These are phyloP conservation scores for Hypoxylon sp. DNA, from an alignment of 2,329 filamentous ascomycete genomes.

Conservation along the genomic window DNA sequence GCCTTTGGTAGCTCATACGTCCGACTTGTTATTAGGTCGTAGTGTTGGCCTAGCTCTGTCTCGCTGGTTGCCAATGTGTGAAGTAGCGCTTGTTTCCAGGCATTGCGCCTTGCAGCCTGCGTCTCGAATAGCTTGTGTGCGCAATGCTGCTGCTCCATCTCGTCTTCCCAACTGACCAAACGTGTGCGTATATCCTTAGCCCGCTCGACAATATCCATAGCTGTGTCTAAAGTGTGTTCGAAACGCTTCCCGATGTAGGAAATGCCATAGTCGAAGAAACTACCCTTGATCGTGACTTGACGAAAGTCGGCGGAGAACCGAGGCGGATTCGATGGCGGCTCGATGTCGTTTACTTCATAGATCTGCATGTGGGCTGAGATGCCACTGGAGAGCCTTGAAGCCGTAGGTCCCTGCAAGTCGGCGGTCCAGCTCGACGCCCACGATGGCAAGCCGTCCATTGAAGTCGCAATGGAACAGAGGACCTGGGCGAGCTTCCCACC, in stretches of 20 bases:
- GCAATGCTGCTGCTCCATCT: constrained; percentile 20
- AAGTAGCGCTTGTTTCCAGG: constrained; percentile 23
- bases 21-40: constrained; percentile 20
- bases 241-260: constrained; percentile 11
- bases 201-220: not conserved
- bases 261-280: constrained; percentile 11
- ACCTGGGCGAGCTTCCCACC: constrained; percentile 20
- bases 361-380: constrained; percentile 18
- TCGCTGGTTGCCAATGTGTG: constrained; percentile 14
- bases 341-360: not conserved
- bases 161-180: constrained; percentile 22
- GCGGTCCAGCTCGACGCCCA: constrained; percentile 23
- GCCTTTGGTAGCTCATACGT: not conserved
- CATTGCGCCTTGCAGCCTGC: constrained; percentile 9
- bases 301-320: constrained; percentile 14
- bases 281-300: constrained; percentile 17
- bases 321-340: constrained; percentile 1
- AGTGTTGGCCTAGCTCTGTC: constrained; percentile 19
- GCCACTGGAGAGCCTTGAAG: constrained; percentile 21
- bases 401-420: constrained; percentile 5
- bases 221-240: not conserved
- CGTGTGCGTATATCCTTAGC: not conserved
- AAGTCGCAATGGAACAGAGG: constrained; percentile 9
- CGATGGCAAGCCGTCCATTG: constrained; percentile 22
- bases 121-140: constrained; percentile 12